Conservation (phyloP, 345 rosid genomes). For the Aquilaria yunnanensis region DNA sequence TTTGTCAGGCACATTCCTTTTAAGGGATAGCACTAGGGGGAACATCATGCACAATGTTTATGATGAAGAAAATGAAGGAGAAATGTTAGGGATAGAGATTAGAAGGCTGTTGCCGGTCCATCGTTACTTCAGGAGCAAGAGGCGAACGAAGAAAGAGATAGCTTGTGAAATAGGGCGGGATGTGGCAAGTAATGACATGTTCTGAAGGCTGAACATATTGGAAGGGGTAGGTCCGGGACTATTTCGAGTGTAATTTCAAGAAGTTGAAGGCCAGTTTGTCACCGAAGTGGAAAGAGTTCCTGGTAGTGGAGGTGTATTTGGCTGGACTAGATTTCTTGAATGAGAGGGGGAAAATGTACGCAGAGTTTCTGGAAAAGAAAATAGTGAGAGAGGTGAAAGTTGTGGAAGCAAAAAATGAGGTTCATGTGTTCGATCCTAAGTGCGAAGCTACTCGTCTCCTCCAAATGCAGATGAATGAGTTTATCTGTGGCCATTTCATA, state of each 20-base stretch:
- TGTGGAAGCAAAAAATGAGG: constrained; percentile 33
- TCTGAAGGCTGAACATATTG: constrained; percentile 54
- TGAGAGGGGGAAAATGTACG: constrained; percentile 52
- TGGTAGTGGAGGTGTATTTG: constrained; percentile 33
- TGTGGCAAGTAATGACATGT: constrained; percentile 46
- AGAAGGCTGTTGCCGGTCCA: constrained; percentile 42
- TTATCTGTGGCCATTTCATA: constrained; percentile 22
- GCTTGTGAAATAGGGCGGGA: constrained; percentile 19
- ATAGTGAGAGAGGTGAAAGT: constrained; percentile 35
- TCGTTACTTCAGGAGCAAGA: constrained; percentile 56
- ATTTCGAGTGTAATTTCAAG: constrained; percentile 49
- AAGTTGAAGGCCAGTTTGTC: constrained; percentile 8
- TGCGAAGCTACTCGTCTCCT: constrained; percentile 39
- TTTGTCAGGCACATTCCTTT: constrained; percentile 37
- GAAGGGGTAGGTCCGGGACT: constrained; percentile 35
- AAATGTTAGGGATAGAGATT: constrained; percentile 19
- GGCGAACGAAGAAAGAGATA: constrained; percentile 39
- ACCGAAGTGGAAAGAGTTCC: constrained; percentile 42
- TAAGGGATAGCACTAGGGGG: constrained; percentile 63
- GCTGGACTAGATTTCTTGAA: constrained; percentile 61
- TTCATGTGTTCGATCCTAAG: constrained; percentile 43
- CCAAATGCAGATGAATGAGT: constrained; percentile 40
- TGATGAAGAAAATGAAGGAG: constrained; percentile 23
- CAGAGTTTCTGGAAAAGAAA: constrained; percentile 33
- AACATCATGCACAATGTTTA: constrained; percentile 54